Evolutionary conservation across 139 green algal genomes (phyloP), one percentile per base, ranked within the genome.

Genomic region (Volvox africanus): DNA sequence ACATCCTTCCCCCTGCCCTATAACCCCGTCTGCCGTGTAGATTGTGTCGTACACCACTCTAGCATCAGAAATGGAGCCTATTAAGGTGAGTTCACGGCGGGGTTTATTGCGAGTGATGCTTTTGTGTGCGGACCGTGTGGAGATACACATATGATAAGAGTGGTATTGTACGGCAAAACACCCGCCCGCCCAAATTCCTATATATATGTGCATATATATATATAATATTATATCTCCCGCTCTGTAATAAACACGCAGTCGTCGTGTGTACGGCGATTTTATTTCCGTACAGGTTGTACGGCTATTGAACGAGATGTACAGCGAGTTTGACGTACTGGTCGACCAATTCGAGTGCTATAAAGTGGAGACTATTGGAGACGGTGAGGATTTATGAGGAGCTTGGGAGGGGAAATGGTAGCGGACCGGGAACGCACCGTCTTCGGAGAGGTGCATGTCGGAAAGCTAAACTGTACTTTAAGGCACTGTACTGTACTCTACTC

Each of bases 321-420:
- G 36, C 76, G 79, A 37, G 9, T 94, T 92, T 80, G 91, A 95
- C 71, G 22, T 22, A 6, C 87, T 95, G 17, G 73, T 87, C 14
- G 92, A 95, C 44, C 68, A 91, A 65, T 86, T 89, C 71, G 86
- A 73, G 17, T 89, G 93, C 37, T 94, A 92, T 86, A 95, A 94
- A 73, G 89, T 94, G 88, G 82, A 88, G 65, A 88, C 82, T 35
- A 88, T 88, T 36, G 82, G 82, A 1, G 82, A 88, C 22, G 67
- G 83, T 80, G 83, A 89, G 67, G 28, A 55, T 9, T 55, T n/a
- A n/a, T n/a, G n/a, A n/a, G n/a, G n/a, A n/a, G n/a, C n/a, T n/a
- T n/a, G n/a, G n/a, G n/a, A n/a, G n/a, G n/a, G n/a, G n/a, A n/a
- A n/a, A n/a, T n/a, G n/a, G n/a, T n/a, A n/a, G n/a, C n/a, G n/a